Conservation (phyloP, 371 early-diverging fungal species). For the Mucor irregularis region DNA sequence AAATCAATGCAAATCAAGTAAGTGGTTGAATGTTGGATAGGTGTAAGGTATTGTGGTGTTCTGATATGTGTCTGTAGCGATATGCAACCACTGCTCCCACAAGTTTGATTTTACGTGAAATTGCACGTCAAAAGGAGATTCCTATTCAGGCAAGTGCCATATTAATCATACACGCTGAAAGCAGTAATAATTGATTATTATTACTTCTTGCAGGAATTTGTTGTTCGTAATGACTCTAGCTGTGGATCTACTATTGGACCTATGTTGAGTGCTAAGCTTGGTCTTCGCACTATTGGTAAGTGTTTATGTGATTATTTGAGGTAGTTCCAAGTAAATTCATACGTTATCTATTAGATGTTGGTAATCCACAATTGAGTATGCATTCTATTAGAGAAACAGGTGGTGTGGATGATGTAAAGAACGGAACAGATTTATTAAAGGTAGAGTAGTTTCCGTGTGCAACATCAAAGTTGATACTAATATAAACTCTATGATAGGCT, state of each 20-base stretch:
- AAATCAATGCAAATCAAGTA: constrained; percentile 91
- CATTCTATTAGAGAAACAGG: constrained; percentile 92
- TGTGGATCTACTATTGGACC: constrained; percentile 97
- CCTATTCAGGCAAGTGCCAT: constrained; percentile 64
- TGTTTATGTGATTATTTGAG: neutral
- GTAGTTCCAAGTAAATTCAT: neutral
- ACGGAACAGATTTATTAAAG: constrained; percentile 78
- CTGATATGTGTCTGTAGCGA: constrained; percentile 31
- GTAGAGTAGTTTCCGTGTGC: no score
- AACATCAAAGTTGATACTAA: no score
- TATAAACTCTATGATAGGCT: constrained; percentile 8
- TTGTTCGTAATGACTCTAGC: constrained; percentile 88
- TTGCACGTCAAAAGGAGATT: constrained; percentile 68
- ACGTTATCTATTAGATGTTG: constrained; percentile 67
- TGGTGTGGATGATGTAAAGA: constrained; percentile 83
- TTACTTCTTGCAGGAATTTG: constrained; percentile 65
- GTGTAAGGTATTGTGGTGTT: neutral
- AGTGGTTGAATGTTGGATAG: neutral
- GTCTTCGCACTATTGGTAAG: constrained; percentile 86
- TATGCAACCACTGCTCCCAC: constrained; percentile 93
- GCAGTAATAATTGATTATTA: neutral
- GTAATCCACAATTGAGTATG: constrained; percentile 93
- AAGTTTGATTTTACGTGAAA: constrained; percentile 72
- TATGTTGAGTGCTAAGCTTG: constrained; percentile 87
- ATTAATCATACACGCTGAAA: neutral